Conservation (phyloP, 345 rosid genomes). For the Raphanus sativus region DNA sequence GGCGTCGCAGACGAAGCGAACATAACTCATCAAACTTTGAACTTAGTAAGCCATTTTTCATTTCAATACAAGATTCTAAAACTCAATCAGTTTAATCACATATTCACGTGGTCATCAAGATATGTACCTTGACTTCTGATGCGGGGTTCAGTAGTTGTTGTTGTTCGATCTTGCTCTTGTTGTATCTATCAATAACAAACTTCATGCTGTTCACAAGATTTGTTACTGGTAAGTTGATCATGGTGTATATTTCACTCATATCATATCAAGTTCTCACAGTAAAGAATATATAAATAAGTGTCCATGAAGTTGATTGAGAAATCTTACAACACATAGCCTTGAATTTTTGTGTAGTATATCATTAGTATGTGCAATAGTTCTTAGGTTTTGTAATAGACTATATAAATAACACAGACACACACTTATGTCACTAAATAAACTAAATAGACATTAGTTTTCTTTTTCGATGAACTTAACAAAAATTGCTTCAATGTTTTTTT, state of each 20-base stretch:
- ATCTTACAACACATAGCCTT: neutral
- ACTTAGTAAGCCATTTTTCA: neutral
- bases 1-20: neutral
- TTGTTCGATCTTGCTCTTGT: slow-evolving; percentile 57
- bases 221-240: slow-evolving; percentile 17
- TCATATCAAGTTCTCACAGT: neutral
- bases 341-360: neutral
- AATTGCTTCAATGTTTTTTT: neutral
- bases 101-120: neutral
- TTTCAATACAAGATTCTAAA: neutral
- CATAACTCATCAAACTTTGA: neutral
- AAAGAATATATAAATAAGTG: neutral
- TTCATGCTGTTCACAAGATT: slow-evolving; percentile 55
- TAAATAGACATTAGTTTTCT: neutral
- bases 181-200: slow-evolving; percentile 62
- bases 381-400: neutral
- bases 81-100: neutral
- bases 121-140: slow-evolving; percentile 66
- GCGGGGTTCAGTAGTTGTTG: slow-evolving; percentile 53
- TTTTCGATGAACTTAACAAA: neutral
- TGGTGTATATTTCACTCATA: slow-evolving; percentile 5
- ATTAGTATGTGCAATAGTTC: neutral
- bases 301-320: slow-evolving; percentile 1
- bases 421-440: neutral
- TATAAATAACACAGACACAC: neutral